Evolutionary conservation across 331 rosid species (phyloP).

Genomic region (Cydonia oblonga): DNA sequence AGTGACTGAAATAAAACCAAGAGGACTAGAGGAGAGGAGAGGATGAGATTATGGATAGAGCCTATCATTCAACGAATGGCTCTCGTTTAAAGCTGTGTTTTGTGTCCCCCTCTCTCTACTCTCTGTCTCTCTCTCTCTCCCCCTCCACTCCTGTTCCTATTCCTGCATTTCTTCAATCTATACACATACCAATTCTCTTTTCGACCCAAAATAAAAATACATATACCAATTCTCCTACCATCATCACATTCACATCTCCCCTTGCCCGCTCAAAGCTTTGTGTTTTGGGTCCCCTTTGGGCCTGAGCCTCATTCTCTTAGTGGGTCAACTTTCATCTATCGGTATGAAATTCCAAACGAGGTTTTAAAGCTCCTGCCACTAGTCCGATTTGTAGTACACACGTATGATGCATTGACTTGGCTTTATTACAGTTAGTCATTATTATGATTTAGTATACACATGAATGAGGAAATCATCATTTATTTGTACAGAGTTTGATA

Average conservation of each 20-base stretch:
- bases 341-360: too few species aligned
- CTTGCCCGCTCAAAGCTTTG: too few species aligned
- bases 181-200: too few species aligned
- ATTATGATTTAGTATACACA: too few species aligned
- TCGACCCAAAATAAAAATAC: too few species aligned
- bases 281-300: constrained; percentile 1
- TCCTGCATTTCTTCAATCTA: not conserved
- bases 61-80: constrained; percentile 70
- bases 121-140: not conserved
- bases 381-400: too few species aligned
- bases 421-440: too few species aligned
- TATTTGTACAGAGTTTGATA: too few species aligned
- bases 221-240: not conserved
- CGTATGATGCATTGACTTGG: too few species aligned
- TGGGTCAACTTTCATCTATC: too few species aligned
- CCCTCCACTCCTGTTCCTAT: not conserved
- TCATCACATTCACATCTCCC: not conserved
- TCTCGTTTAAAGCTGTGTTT: constrained; percentile 19
- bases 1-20: constrained; percentile 45
- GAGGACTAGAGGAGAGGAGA: constrained; percentile 1
- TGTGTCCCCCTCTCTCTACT: not conserved
- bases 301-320: not conserved
- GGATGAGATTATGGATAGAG: constrained; percentile 85
- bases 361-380: too few species aligned
- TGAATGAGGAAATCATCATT: too few species aligned